A percentile compares a stretch with the other conserved stretches of the same genome.
Evolutionary conservation across 2,329 filamentous ascomycete genomes (phyloP).

Genomic region (Aspergillus ochraceoroseus): DNA sequence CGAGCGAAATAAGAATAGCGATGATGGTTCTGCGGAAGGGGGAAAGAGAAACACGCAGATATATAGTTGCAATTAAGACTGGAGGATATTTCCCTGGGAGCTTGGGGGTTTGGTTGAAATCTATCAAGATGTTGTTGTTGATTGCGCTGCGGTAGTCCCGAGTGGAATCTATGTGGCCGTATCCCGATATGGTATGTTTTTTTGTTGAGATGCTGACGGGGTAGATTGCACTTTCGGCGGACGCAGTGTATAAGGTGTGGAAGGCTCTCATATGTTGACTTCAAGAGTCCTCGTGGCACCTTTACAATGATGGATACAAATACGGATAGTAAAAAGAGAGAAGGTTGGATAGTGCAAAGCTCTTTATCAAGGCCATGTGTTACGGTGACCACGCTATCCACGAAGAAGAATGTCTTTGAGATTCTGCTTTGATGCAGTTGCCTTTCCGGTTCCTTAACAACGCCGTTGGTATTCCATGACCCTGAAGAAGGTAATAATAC

Average conservation of each 20-base stretch:
- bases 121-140: constrained; percentile 59
- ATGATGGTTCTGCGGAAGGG: neutral
- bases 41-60: too few relatives aligned
- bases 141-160: constrained; percentile 69
- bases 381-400: constrained; percentile 33
- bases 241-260: constrained; percentile 66
- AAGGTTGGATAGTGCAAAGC: constrained; percentile 71
- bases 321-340: constrained; percentile 55
- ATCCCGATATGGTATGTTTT: constrained; percentile 54
- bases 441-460: neutral
- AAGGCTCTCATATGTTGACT: constrained; percentile 59
- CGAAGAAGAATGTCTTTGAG: constrained; percentile 19
- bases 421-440: neutral
- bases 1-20: too few relatives aligned
- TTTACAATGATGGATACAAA: constrained; percentile 62
- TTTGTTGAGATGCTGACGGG: constrained; percentile 11
- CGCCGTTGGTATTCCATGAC: neutral
- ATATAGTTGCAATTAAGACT: constrained; percentile 61
- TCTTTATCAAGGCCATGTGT: constrained; percentile 54
- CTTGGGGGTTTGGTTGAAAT: constrained; percentile 59
- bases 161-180: constrained; percentile 63
- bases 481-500: constrained; percentile 3
- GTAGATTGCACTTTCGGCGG: constrained; percentile 62
- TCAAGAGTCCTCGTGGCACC: constrained; percentile 62
- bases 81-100: constrained; percentile 79